Base-by-base conservation (phyloP, 306 rosid genomes). In the Medicago ruthenica region DNA sequence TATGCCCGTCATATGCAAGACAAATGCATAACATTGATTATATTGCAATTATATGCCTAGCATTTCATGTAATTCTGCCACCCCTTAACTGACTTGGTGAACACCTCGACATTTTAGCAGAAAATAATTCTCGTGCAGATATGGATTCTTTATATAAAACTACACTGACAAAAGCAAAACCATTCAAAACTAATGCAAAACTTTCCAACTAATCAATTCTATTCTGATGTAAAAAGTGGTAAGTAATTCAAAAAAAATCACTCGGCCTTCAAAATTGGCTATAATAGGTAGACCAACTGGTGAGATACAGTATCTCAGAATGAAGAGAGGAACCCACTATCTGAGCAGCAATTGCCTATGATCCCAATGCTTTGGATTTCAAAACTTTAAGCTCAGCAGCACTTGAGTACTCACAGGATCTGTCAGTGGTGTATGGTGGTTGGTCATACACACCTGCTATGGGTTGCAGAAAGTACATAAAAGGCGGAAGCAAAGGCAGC, bases 131-230 rank as follows among this genome's bases (percentile, higher is more conserved):
- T 34, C 15, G 59, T 18, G 73, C 72, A 66, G 47, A 64, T 37
- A 55, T 34, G 64, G 40, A 72, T 69, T 75, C 73, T 76, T 62
- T 73, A 64, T 67, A 45, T 66, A 77, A 69, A 75, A 40, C 75
- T 3, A 78, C 41, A 70, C 70, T 42, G 70, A 80, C 16, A 76
- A 76, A 63, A 76, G 76, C 70, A 70, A 71, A 62, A 54, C 79
- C 44, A 16, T 44, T 74, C 62, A 83, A 78, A 67, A 59, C 54
- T 78, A 83, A 77, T 57, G 71, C 67, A 74, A 76, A 73, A 67
- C 75, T 59, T 78, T 77, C 79, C 80, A 80, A 75, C 73, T 84
- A 53, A 39, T 63, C 31, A 62, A 83, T n/a, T 67, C 76, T 67
- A 73, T 69, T 60, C 81, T 74, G 41, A 74, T 24, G 72, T 39